Base-by-base conservation (phyloP, 108 stramenopile genomes). In the Mayamaea pseudoterrestris region DNA sequence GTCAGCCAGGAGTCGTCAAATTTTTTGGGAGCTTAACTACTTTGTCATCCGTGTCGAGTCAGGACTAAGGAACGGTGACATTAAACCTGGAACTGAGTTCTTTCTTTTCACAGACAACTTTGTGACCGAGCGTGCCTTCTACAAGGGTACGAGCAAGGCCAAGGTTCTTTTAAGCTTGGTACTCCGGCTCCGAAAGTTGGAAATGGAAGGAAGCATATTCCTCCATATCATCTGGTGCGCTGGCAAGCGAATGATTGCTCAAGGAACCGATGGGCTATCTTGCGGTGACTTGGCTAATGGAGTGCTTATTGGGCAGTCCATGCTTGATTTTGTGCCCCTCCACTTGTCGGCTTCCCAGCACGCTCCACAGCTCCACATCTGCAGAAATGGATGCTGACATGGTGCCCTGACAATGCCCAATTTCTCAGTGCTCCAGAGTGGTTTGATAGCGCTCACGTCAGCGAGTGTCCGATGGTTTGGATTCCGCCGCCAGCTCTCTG, bases 91-190 rank as follows among this genome's bases (percentile, higher is more conserved):
- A 4, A 12, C 7, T 23, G 69, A 67, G 41, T 3, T 75, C 11
- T 67, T 54, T 20, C n/a, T 63, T 8, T 47, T 64, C 22, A 75
- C 69, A 0, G 69, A 70, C 65, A 75, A 75, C 44, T 32, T 29
- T 1, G 41, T 30, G 0, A 50, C 60, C 28, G 67, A 73, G 35
- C 41, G 41, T 1, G 56, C 61, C 18, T 67, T 57, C 43, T 64
- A 61, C 28, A 61, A 57, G 24, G 77, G 77, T 8, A 56, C 49
- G 14, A 65, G 60, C 8, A 53, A 5, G 1, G 48, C 53, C 27
- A 41, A 50, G 29, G 25, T 39, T 14, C 39, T 73, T 20, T 49
- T 24, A 17, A 37, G 58, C 0, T 29, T 71, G 11, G 55, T 78
- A 4, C 30, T 73, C 1, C 11, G 45, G 1, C 30, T 73, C 25